Evolutionary conservation across 2,329 filamentous ascomycete genomes (phyloP).

Genomic region (Arachnopeziza araneosa): DNA sequence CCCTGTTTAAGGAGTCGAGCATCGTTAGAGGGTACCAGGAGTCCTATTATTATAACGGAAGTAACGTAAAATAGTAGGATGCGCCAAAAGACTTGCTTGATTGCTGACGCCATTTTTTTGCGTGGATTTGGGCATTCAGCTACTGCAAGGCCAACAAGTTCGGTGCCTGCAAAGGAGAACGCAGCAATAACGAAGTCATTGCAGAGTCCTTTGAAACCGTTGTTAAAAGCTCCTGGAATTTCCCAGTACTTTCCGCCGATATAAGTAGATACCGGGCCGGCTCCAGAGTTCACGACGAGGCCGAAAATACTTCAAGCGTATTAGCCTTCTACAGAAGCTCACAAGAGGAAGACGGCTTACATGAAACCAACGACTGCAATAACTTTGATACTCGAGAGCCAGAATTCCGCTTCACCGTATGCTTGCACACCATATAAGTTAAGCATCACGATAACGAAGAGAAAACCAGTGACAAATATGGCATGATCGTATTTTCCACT

Average conservation of each 20-base stretch:
- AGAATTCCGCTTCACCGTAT: constrained; percentile 85
- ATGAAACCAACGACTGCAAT: constrained; percentile 84
- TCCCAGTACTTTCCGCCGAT: constrained; percentile 76
- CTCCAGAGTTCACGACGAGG: constrained; percentile 79
- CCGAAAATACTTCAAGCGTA: constrained; percentile 61
- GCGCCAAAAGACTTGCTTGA: constrained; percentile 94
- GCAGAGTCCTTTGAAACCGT: constrained; percentile 79
- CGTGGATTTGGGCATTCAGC: constrained; percentile 75
- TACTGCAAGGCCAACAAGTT: constrained; percentile 70
- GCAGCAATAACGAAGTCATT: constrained; percentile 72
- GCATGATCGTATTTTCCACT: constrained; percentile 50
- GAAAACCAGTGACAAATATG: constrained; percentile 79
- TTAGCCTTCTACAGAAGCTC: not conserved
- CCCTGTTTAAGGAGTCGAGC: constrained; percentile 52
- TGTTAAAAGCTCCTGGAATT: constrained; percentile 75
- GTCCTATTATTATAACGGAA: constrained; percentile 71
- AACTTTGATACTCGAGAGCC: constrained; percentile 83
- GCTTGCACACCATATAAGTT: constrained; percentile 85
- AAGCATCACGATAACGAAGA: constrained; percentile 68
- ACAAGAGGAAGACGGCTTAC: constrained; percentile 39
- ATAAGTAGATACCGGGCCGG: constrained; percentile 66
- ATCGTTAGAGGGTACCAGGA: constrained; percentile 73
- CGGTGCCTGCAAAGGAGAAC: constrained; percentile 71
- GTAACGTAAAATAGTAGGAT: constrained; percentile 88
- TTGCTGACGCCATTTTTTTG: constrained; percentile 76